phyloP scores from a whole-genome alignment of 1,139 yeast genomes.

The Scheffersomyces segobiensis region DNA sequence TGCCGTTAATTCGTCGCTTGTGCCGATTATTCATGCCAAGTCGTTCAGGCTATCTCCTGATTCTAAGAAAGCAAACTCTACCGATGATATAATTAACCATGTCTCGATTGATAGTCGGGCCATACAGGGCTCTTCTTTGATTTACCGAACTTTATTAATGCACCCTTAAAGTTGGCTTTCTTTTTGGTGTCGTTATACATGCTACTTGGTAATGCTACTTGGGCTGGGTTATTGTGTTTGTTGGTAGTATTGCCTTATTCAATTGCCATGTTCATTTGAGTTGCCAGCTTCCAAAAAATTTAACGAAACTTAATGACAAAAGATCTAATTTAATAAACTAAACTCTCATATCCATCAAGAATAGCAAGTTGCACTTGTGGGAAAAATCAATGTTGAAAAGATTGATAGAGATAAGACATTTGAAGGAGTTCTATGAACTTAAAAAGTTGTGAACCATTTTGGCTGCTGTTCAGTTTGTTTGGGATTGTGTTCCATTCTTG shows the following conservation, averaged over 20 bases:
- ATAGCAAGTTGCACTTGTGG: constrained; percentile 23
- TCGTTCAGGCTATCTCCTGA: constrained; percentile 28
- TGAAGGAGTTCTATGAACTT: constrained; percentile 18
- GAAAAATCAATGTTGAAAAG: constrained; percentile 22
- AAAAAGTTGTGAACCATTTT: constrained; percentile 19
- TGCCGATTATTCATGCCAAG: constrained; percentile 24
- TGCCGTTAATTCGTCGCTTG: constrained; percentile 16
- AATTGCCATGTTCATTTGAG: constrained; percentile 1
- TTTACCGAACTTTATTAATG: constrained; percentile 19
- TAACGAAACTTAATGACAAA: constrained; percentile 26
- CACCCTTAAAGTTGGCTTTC: constrained; percentile 21
- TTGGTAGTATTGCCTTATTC: constrained; percentile 16
- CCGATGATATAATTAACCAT: constrained; percentile 31
- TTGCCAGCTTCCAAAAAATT: constrained; percentile 11
- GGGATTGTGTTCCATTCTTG: constrained; percentile 25
- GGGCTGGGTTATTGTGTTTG: constrained; percentile 23
- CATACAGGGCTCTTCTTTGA: constrained; percentile 17
- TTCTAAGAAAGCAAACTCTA: constrained; percentile 24
- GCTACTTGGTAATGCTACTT: constrained; percentile 25
- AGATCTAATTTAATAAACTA: constrained; percentile 28
- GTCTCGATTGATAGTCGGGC: constrained; percentile 23
- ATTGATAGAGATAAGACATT: constrained; percentile 20
- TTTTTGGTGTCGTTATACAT: constrained; percentile 21
- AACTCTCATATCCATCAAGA: constrained; percentile 27
- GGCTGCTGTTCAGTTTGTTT: constrained; percentile 20